Evolutionary conservation across 1,139 yeast species (phyloP).

Genomic region (Yamadazyma mexicana): DNA sequence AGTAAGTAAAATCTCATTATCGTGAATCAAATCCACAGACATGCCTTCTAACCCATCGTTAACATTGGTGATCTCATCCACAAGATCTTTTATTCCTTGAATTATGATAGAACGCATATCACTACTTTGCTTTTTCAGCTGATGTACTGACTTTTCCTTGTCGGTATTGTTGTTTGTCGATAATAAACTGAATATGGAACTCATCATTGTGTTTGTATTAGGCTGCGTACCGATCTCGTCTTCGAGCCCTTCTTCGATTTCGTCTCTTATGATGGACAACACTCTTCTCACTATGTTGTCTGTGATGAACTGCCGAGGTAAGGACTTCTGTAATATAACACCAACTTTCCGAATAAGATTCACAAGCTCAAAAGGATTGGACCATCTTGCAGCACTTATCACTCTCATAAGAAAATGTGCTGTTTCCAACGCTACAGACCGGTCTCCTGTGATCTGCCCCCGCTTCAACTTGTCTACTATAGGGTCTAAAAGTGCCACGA

Average conservation of each 20-base stretch:
- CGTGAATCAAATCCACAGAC: constrained; percentile 93
- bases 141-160: constrained; percentile 24
- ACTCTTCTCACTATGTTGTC: constrained; percentile 93
- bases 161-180: constrained; percentile 44
- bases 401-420: constrained; percentile 86
- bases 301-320: constrained; percentile 78
- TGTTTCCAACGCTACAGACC: constrained; percentile 80
- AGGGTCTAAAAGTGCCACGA: constrained; percentile 39
- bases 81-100: constrained; percentile 89
- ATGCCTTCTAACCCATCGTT: constrained; percentile 89
- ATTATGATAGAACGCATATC: constrained; percentile 87
- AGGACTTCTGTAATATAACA: constrained; percentile 55
- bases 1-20: constrained; percentile 84
- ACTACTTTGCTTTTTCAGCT: constrained; percentile 46
- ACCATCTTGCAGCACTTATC: constrained; percentile 88
- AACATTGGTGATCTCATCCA: constrained; percentile 87
- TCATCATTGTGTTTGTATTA: constrained; percentile 52
- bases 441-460: constrained; percentile 72
- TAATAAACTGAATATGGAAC: constrained; percentile 86
- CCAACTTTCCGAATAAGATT: constrained; percentile 69
- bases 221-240: constrained; percentile 15
- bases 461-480: constrained; percentile 57
- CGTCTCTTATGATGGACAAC: constrained; percentile 84
- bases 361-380: constrained; percentile 70
- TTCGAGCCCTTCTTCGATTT: constrained; percentile 56